Conservation (phyloP, 768 basidiomycete species). For the Hirschioporus abietinus region DNA sequence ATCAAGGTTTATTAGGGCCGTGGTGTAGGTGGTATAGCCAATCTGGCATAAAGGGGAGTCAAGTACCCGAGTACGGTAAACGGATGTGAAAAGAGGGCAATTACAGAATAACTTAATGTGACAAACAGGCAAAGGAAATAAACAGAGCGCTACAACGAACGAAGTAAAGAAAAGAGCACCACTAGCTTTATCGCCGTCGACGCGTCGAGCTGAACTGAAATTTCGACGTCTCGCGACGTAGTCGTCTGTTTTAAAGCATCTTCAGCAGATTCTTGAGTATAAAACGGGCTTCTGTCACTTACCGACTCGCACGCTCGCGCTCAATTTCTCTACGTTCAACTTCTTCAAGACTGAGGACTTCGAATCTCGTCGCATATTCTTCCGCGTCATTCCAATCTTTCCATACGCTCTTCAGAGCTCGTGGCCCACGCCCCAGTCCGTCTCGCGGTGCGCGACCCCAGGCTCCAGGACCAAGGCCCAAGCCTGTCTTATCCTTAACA, state of each 20-base stretch:
- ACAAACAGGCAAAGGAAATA: background rate
- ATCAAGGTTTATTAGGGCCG: too few relatives aligned
- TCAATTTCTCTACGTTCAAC: conserved; percentile 87
- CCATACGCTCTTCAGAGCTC: conserved; percentile 84
- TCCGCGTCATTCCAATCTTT: conserved; percentile 91
- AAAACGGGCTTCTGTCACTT: conserved; percentile 20
- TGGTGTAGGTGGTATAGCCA: too few relatives aligned
- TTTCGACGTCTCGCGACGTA: conserved; percentile 62
- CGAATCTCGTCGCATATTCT: conserved; percentile 84
- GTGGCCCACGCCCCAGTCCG: conserved; percentile 61
- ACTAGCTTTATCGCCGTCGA: conserved; percentile 5
- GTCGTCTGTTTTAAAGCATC: conserved; percentile 34
- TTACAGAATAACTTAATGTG: background rate
- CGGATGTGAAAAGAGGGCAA: background rate
- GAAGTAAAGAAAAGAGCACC: background rate
- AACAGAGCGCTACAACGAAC: background rate
- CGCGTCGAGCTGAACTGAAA: conserved; percentile 38
- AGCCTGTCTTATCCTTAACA: conserved; percentile 77
- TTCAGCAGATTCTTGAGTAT: conserved; percentile 4
- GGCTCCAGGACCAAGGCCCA: conserved; percentile 46
- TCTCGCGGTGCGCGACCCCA: conserved; percentile 76
- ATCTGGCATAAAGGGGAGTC: too few relatives aligned
- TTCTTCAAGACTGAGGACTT: conserved; percentile 85
- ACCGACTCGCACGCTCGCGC: conserved; percentile 78
- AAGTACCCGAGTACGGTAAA: background rate